Percentiles rank a stretch among this genome's conserved stretches.
phyloP scores from a whole-genome alignment of 352 stramenopile species.

The Globisporangium yorkense region DNA sequence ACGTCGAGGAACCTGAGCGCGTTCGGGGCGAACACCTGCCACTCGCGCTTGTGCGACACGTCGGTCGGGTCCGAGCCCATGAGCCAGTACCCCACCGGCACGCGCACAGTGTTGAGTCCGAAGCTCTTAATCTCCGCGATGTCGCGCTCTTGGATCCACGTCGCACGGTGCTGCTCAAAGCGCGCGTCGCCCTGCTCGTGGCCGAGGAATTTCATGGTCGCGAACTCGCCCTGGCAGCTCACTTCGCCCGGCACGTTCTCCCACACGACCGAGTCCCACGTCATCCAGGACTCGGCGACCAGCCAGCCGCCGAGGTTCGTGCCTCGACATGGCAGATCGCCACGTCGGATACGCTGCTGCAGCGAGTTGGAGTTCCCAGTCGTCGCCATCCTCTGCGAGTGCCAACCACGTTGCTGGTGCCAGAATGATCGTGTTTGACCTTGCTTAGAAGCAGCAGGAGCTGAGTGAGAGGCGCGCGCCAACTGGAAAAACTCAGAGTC shows the following conservation, averaged over 20 bases:
- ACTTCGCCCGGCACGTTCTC: constrained; percentile 59
- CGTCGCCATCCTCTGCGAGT: constrained; percentile 5
- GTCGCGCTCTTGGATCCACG: constrained; percentile 75
- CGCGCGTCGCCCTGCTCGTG: constrained; percentile 40
- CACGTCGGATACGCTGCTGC: constrained; percentile 24
- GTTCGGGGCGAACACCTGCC: constrained; percentile 31
- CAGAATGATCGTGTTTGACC: not conserved
- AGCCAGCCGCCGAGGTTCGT: constrained; percentile 87
- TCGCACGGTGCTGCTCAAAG: constrained; percentile 71
- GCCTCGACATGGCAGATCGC: constrained; percentile 40
- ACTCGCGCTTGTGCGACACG: constrained; percentile 41
- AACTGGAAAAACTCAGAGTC: constrained; percentile 4
- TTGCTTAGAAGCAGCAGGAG: not conserved
- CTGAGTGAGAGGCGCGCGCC: not conserved
- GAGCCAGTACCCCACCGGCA: constrained; percentile 82
- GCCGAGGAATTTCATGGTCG: constrained; percentile 43
- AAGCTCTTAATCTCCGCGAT: constrained; percentile 52
- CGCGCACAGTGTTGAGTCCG: constrained; percentile 71
- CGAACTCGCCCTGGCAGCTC: constrained; percentile 36
- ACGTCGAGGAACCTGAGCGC: constrained; percentile 61
- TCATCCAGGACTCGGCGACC: constrained; percentile 82
- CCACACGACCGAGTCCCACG: constrained; percentile 75
- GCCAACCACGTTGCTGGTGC: no score
- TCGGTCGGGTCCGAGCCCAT: constrained; percentile 37
- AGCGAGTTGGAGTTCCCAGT: constrained; percentile 15